A percentile compares a stretch with the other conserved stretches of the same genome.
These are phyloP conservation scores for Rosa hybrid DNA, from an alignment of 331 rosid genomes.

Conservation along the genomic window DNA sequence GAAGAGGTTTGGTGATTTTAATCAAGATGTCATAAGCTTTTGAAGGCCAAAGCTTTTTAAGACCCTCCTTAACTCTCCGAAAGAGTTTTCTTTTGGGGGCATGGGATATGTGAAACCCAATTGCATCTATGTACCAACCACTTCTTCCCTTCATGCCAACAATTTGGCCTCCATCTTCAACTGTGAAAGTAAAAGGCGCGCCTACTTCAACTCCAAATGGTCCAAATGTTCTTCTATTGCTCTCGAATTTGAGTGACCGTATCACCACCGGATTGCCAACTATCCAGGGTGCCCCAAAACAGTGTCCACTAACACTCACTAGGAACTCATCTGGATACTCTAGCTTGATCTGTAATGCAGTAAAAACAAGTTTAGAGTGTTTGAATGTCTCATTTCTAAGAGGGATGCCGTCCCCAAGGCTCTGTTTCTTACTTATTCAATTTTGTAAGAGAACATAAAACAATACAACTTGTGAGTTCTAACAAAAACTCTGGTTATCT, in stretches of 20 bases:
- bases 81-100: constrained; percentile 22
- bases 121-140: constrained; percentile 54
- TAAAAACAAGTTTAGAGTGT: not conserved
- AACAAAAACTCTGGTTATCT: no score
- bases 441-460: no score
- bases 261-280: constrained; percentile 42
- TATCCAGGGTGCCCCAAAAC: constrained; percentile 20
- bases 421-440: no score
- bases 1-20: not conserved
- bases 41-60: constrained; percentile 31
- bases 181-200: constrained; percentile 51
- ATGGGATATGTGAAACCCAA: constrained; percentile 39
- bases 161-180: constrained; percentile 48
- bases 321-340: constrained; percentile 55
- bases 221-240: constrained; percentile 57
- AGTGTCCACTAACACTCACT: constrained; percentile 50
- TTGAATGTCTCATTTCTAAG: no score
- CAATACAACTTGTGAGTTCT: no score
- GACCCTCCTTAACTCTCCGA: constrained; percentile 33
- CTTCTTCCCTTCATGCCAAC: constrained; percentile 55
- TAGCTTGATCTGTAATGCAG: constrained; percentile 39
- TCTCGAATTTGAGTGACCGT: constrained; percentile 50
- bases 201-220: constrained; percentile 65
- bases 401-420: no score
- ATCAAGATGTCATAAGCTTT: not conserved